phyloP scores from a whole-genome alignment of 2,329 filamentous ascomycete species.

The Penicillium sp. region DNA sequence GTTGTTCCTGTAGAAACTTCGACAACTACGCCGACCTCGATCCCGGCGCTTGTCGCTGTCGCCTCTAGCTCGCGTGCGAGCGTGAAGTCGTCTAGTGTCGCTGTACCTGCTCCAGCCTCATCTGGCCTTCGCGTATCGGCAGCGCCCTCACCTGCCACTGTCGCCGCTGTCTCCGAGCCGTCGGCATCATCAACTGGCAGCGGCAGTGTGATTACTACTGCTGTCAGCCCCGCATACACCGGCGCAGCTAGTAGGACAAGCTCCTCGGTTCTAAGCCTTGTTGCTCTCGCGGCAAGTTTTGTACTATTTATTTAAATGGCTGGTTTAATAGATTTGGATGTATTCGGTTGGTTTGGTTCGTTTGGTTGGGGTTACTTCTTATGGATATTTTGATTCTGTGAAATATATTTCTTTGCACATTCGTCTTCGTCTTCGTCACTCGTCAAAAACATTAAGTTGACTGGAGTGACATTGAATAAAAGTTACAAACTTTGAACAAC shows the following conservation, averaged over 20 bases:
- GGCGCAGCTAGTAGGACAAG: conserved; percentile 5
- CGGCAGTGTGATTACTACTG: not conserved
- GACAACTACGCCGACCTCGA: not conserved
- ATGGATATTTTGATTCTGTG: not conserved
- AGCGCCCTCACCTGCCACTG: not conserved
- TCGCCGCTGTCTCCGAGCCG: not conserved
- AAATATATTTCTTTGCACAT: not conserved
- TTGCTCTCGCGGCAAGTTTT: not conserved
- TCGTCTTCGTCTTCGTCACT: no score
- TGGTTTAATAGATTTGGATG: not conserved
- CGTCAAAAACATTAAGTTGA: not conserved
- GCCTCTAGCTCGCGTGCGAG: not conserved
- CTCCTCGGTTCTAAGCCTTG: not conserved
- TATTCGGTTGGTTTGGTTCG: not conserved
- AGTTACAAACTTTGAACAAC: not conserved
- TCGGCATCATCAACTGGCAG: not conserved
- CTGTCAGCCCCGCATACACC: conserved; percentile 11
- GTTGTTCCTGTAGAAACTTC: conserved; percentile 22
- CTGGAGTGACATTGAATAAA: not conserved
- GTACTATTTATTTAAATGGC: conserved; percentile 7
- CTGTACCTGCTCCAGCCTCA: not conserved
- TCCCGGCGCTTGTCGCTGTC: not conserved
- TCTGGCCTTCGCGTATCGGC: not conserved
- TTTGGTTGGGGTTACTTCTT: not conserved
- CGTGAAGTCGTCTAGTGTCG: not conserved